Conservation (phyloP, 2,329 filamentous ascomycete genomes). For the Cercospora zeina region DNA sequence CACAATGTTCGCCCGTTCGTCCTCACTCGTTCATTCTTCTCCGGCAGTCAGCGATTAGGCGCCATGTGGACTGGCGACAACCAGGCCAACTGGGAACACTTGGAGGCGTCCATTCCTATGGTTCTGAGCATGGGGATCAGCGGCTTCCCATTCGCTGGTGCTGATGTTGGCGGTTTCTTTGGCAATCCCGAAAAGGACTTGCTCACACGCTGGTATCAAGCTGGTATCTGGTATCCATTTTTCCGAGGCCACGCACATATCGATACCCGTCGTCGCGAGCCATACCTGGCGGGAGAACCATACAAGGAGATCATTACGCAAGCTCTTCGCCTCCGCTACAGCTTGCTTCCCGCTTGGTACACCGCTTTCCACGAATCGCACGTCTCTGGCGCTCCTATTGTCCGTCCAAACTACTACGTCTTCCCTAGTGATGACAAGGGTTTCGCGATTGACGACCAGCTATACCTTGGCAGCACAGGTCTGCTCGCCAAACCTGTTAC, state of each 20-base stretch:
- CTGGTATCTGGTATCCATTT: conserved; percentile 95
- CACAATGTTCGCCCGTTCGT: conserved; percentile 72
- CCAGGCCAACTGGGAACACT: conserved; percentile 86
- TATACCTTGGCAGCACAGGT: conserved; percentile 85
- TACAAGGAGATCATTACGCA: conserved; percentile 84
- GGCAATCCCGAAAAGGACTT: conserved; percentile 93
- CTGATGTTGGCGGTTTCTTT: conserved; percentile 97
- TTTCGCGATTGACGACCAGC: conserved; percentile 88
- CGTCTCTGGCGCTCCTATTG: conserved; percentile 77
- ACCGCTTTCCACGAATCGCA: conserved; percentile 92
- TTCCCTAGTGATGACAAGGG: conserved; percentile 82
- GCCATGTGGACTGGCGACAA: conserved; percentile 99
- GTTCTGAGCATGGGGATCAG: conserved; percentile 87
- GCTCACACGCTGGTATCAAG: conserved; percentile 91
- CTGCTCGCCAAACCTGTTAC: conserved; percentile 91
- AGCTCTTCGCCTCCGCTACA: conserved; percentile 84
- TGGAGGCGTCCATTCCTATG: conserved; percentile 91
- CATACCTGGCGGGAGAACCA: conserved; percentile 81
- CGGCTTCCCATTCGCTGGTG: conserved; percentile 90
- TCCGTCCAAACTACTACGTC: conserved; percentile 90
- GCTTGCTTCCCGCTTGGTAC: conserved; percentile 90
- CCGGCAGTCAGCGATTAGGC: conserved; percentile 83
- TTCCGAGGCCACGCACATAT: conserved; percentile 98
- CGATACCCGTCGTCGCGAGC: conserved; percentile 89
- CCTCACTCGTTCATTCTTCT: conserved; percentile 87